Evolutionary conservation across 306 rosid species (phyloP), one percentile per base, ranked within the genome.

Genomic region (Malus sieversii): DNA sequence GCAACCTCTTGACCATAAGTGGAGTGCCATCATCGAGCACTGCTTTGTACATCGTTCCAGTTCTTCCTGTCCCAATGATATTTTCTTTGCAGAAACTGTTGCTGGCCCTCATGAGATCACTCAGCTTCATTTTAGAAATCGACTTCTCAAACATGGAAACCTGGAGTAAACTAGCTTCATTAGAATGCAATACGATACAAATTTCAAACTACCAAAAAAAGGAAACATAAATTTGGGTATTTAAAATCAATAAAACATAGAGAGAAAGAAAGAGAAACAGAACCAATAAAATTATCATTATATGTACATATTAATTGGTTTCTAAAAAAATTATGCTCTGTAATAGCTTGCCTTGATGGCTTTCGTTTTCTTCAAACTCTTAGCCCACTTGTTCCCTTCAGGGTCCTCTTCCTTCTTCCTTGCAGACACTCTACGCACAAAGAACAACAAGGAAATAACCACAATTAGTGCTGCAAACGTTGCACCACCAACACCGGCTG

Each of bases 381-480:
- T 89, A n/a, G 97, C 97, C 98, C 98, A 93, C 81, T 93, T 93
- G 87, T 93, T 93, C 59, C 97, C 98, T 85, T 93, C 91, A 9
- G 98, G 97, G 40, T 90, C 96, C 77, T 93, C 92, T 70, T 89
- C 93, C 84, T 88, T 88, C 85, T 84, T 90, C 77, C 70, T 89
- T 84, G 79, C 80, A 32, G 88, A 44, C 64, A 79, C 87, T 7
- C 86, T 84, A 38, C 95, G 92, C 77, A 86, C 70, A 79, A 83
- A 86, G 93, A 90, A 90, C 75, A 88, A 77, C 86, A 91, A 76
- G 11, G 20, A 82, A 68, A 93, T 6, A 29, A 82, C 88, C 44
- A 89, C 84, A 32, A 71, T 81, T 68, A 91, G 20, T 6, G 89
- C 89, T 16, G 89, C 90, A 29, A 87, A 4, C 22, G 89, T 83